A percentile compares a stretch with the other conserved stretches of the same genome.
Evolutionary conservation across 306 rosid species (phyloP).

Genomic region (Pachyrhizus erosus): DNA sequence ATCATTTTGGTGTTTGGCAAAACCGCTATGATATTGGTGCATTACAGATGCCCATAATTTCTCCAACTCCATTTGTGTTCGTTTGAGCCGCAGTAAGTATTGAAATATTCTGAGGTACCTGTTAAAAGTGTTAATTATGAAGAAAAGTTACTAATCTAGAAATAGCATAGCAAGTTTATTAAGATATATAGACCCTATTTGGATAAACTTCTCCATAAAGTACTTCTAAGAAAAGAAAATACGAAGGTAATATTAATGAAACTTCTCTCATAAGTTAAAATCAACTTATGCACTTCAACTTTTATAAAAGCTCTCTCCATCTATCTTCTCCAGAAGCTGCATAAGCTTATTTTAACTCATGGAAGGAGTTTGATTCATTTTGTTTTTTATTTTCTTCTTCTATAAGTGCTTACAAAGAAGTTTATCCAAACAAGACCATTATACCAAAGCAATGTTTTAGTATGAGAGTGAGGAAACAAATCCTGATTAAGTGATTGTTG

Average conservation of each 20-base stretch:
- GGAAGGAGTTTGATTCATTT: neutral
- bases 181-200: neutral
- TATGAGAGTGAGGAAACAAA: neutral
- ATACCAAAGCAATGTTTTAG: constrained; percentile 22
- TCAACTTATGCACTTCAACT: neutral
- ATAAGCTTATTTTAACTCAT: neutral
- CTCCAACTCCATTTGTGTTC: constrained; percentile 98
- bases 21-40: constrained; percentile 91
- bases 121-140: constrained; percentile 44
- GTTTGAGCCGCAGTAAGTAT: constrained; percentile 83
- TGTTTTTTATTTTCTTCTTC: neutral
- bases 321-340: neutral
- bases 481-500: neutral
- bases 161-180: constrained; percentile 31
- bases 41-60: constrained; percentile 94
- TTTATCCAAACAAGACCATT: neutral
- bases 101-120: constrained; percentile 92
- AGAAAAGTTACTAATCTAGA: constrained; percentile 18
- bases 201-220: neutral
- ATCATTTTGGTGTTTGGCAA: constrained; percentile 65
- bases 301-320: neutral
- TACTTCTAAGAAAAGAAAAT: neutral
- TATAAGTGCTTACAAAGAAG: neutral
- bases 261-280: neutral
- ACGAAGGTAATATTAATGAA: neutral